These are phyloP conservation scores for Kitagawia praeruptora DNA, from an alignment of 129 eudicot genomes.

Conservation along the genomic window DNA sequence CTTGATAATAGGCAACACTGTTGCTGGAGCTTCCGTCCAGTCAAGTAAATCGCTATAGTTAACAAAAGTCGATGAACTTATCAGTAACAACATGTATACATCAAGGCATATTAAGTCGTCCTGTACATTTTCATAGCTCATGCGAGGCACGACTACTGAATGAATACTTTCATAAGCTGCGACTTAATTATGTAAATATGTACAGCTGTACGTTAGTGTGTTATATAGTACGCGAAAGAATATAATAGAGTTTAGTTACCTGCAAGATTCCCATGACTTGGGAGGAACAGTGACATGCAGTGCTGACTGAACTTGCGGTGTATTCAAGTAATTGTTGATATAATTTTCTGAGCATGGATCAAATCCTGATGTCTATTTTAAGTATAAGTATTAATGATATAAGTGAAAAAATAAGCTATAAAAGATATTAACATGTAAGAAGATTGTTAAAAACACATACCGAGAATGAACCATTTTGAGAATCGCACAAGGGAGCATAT, in stretches of 20 bases:
- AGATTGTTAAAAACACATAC: conserved; percentile 11
- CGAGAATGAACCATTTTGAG: conserved; percentile 27
- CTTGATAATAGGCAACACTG: conserved; percentile 48
- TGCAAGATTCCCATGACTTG: conserved; percentile 45
- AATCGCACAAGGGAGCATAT: conserved; percentile 45
- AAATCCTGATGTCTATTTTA: conserved; percentile 25
- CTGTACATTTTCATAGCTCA: neutral
- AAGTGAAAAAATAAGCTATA: too few relatives aligned
- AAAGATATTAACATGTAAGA: too few relatives aligned
- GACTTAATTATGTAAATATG: too few relatives aligned
- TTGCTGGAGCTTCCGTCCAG: conserved; percentile 38
- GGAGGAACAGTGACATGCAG: conserved; percentile 49
- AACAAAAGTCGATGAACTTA: neutral
- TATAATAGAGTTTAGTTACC: too few relatives aligned
- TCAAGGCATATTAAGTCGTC: too few relatives aligned
- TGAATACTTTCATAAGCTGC: neutral
- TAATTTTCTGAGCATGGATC: conserved; percentile 57
- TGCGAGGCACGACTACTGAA: neutral
- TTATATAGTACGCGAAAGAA: too few relatives aligned
- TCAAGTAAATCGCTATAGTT: neutral
- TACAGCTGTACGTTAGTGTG: too few relatives aligned
- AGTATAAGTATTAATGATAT: neutral
- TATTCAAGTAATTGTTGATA: conserved; percentile 36
- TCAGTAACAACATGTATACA: too few relatives aligned
- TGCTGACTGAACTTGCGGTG: conserved; percentile 45